phyloP scores from a whole-genome alignment of 1,139 yeast genomes.

The Torulaspora pretoriensis region DNA sequence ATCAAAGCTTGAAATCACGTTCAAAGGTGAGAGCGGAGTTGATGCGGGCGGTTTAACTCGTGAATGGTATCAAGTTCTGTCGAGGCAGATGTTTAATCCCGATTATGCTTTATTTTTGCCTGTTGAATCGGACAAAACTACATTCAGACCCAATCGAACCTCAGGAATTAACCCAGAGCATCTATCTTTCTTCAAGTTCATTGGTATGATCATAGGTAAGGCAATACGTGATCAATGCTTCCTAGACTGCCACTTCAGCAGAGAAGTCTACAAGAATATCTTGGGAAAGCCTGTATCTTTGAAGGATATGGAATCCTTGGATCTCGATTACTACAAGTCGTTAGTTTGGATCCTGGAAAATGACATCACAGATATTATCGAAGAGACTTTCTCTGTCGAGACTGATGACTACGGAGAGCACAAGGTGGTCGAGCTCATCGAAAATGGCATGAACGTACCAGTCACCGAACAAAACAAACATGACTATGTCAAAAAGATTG shows the following conservation, averaged over 20 bases:
- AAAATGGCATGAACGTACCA: conserved; percentile 75
- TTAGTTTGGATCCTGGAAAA: conserved; percentile 95
- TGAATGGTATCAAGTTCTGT: conserved; percentile 94
- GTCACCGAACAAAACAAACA: conserved; percentile 90
- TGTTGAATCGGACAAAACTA: conserved; percentile 85
- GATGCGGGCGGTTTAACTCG: conserved; percentile 98
- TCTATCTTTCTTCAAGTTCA: conserved; percentile 85
- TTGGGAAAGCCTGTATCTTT: conserved; percentile 77
- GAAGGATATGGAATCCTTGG: conserved; percentile 93
- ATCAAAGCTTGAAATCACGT: conserved; percentile 70
- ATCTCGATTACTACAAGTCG: conserved; percentile 87
- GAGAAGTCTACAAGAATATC: conserved; percentile 89
- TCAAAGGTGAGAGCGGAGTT: conserved; percentile 92
- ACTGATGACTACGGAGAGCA: conserved; percentile 93
- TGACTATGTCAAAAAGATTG: conserved; percentile 81
- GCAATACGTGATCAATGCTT: conserved; percentile 86
- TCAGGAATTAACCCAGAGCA: conserved; percentile 94
- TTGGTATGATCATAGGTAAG: conserved; percentile 91
- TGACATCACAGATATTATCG: conserved; percentile 91
- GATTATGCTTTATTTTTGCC: conserved; percentile 92
- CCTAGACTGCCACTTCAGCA: conserved; percentile 90
- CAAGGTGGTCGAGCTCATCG: conserved; percentile 70
- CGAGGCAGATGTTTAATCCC: conserved; percentile 95
- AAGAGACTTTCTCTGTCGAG: conserved; percentile 93
- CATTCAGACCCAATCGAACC: conserved; percentile 92